These are phyloP conservation scores for Meripilus lineatus DNA, from an alignment of 1,284 basidiomycete genomes.

Conservation along the genomic window DNA sequence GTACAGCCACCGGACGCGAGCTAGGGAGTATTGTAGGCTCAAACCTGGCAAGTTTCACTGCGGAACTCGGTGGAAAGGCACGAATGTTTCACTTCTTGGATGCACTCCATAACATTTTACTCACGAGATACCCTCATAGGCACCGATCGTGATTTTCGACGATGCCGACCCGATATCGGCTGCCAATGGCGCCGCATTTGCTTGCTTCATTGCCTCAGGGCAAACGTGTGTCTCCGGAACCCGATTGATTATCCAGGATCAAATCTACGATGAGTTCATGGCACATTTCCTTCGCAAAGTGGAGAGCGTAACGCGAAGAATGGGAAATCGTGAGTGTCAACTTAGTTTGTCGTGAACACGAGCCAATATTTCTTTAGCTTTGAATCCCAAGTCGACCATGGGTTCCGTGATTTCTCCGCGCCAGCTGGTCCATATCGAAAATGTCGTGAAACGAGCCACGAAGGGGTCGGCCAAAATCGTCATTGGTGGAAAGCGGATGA, in stretches of 20 bases:
- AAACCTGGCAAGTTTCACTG: conserved; percentile 71
- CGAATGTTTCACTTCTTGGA: conserved; percentile 9
- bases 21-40: conserved; percentile 67
- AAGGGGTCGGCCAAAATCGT: conserved; percentile 44
- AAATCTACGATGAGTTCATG: conserved; percentile 67
- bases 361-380: conserved; percentile 38
- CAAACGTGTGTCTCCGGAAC: conserved; percentile 84
- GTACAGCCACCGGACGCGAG: conserved; percentile 67
- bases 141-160: conserved; percentile 72
- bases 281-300: conserved; percentile 56
- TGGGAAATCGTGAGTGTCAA: conserved; percentile 60
- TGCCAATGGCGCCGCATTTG: conserved; percentile 76
- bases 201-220: conserved; percentile 80
- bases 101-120: neutral
- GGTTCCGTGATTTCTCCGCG: conserved; percentile 67
- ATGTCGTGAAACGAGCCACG: conserved; percentile 40
- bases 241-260: conserved; percentile 64
- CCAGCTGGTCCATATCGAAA: conserved; percentile 61
- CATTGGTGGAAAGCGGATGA: conserved; percentile 62
- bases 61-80: conserved; percentile 80
- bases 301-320: conserved; percentile 53
- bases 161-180: conserved; percentile 68
- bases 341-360: neutral
- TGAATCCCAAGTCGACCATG: conserved; percentile 67
- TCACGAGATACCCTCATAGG: conserved; percentile 34